Base-by-base conservation (phyloP, 2,329 filamentous ascomycete species). In the Aspergillus hiratsukae region DNA sequence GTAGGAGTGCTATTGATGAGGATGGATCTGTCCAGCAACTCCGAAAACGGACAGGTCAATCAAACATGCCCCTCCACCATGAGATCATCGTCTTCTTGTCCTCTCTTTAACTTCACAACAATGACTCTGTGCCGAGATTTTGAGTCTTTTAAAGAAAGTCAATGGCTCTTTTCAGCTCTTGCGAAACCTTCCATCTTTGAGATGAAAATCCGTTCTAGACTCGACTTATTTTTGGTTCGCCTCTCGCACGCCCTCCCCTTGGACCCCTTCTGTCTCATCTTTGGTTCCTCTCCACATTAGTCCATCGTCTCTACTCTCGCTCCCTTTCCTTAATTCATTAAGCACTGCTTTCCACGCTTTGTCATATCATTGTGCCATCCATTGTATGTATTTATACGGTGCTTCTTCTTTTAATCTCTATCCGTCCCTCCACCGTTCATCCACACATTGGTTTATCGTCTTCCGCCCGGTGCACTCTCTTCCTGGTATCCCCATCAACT, bases 141-240 rank as follows among this genome's bases (percentile, higher is more conserved):
- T 41, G 40, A 21, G 21, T 43, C 40, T 43, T 46, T 46, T n/a
- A n/a, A n/a, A 25, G 27, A 23, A 46, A 23, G 21, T 14, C 43
- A 25, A 46, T 46, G 43, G 6, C n/a, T 21, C 8, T 6, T 25
- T 23, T 17, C 21, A 23, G 41, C 19, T 45, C 11, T 11, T 23
- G 10, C 43, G 8, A 7, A 7, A 11, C 21, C 5, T 23, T 46
- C 11, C 11, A 21, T 45, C 19, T 23, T 25, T 14, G 11, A 25
- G 23, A 27, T n/a, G 21, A 51, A 19, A 27, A 11, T n/a, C 23
- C 9, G 51, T 51, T 55, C 58, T 58, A 58, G 58, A 58, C 58
- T 57, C 48, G 29, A 60, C 52, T 58, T 55, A 58, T 58, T 60
- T 58, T 58, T 59, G 58, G 58, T 55, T 58, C 48, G 46, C 50